These are phyloP conservation scores for Phytophthora sp. DNA, from an alignment of 352 stramenopile species.

Conservation along the genomic window DNA sequence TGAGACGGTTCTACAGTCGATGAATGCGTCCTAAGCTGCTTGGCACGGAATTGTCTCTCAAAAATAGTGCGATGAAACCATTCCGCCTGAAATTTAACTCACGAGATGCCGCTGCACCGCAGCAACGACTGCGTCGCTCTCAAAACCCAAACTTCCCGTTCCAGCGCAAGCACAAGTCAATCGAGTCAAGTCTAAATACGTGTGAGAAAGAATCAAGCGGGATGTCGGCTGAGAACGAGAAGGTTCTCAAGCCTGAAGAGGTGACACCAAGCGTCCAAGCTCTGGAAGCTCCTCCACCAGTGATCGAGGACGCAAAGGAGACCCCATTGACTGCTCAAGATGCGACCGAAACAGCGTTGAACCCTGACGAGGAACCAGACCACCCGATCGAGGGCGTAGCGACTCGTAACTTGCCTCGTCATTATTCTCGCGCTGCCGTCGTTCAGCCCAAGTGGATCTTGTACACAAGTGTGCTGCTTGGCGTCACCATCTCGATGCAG, in stretches of 20 bases:
- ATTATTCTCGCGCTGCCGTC: conserved; percentile 21
- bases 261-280: conserved; percentile 16
- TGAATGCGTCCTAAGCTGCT: conserved; percentile 3
- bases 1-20: not conserved
- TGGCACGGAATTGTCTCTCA: not conserved
- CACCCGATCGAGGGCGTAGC: conserved; percentile 19
- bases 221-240: conserved; percentile 20
- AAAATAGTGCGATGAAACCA: conserved; percentile 35
- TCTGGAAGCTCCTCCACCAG: not conserved
- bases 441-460: conserved; percentile 42
- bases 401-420: conserved; percentile 26
- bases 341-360: too few relatives aligned
- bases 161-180: conserved; percentile 4
- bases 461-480: conserved; percentile 32
- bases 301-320: too few relatives aligned
- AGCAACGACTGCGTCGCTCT: conserved; percentile 4
- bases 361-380: conserved; percentile 8
- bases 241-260: conserved; percentile 20
- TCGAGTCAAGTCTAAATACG: not conserved
- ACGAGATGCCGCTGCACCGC: conserved; percentile 10
- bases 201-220: not conserved
- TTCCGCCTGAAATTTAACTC: not conserved
- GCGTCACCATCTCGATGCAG: conserved; percentile 34
- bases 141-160: conserved; percentile 23
- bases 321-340: not conserved